Base-by-base conservation (phyloP, 2,329 filamentous ascomycete genomes). In the Penicillium sp. region DNA sequence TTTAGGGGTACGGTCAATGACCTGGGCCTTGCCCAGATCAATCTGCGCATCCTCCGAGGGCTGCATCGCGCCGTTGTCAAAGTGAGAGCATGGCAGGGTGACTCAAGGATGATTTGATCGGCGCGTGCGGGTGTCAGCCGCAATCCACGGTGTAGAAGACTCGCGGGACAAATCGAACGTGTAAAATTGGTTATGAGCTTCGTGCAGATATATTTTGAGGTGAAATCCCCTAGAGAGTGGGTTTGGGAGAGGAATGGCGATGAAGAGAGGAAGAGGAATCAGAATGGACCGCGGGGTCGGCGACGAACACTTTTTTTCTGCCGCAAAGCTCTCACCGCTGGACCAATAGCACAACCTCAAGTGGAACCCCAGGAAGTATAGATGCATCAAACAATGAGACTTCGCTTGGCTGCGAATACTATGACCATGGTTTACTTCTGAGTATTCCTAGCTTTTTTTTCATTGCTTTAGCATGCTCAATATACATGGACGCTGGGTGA, bases 1-100 rank as follows among this genome's bases (percentile, higher is more conserved):
- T 80, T 96, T 96, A 31, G 93, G 93, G 54, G 90, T 82, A 71
- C 87, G 87, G 76, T 97, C 92, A 51, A 91, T 84, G 72, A 97
- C 88, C 83, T 96, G 92, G 79, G 91, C 86, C 82, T 97, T 97
- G 65, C 74, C 74, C 72, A 76, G 73, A 65, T 76, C 73, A 67
- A 86, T 74, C 65, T 75, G 72, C 57, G 69, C 70, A 70, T 70
- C 69, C 65, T 76, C 75, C 61, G 69, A 67, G 68, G 71, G 70
- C 69, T 75, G 73, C 73, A 75, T 71, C 56, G 62, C 66, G 64
- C 66, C 54, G 67, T 61, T 51, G 63, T 75, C 71, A 75, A 66
- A 59, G 60, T 63, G 62, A 63, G 64, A 64, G 63, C 73, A 75
- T 75, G 69, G 67, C 70, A 69, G 56, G 64, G 58, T 62, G 63